Evolutionary conservation across 2,329 filamentous ascomycete species (phyloP), one percentile per base, ranked within the genome.

Genomic region (Achaetomium macrosporum): DNA sequence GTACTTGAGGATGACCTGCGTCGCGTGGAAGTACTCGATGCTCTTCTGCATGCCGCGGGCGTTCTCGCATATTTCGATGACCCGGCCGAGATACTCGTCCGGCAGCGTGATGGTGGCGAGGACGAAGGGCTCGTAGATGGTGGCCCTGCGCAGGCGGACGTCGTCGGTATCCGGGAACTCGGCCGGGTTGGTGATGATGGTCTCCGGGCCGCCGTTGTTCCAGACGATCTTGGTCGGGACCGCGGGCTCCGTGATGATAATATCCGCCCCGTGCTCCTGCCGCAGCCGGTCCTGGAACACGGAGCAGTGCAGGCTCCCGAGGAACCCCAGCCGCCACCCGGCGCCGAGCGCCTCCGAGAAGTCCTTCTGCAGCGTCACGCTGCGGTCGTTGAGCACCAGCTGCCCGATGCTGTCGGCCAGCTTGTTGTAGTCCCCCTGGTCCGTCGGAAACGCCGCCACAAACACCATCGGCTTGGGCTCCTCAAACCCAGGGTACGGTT

Each of bases 391-490:
- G 49, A 99, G 81, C 2, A 92, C 84, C 13, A 99, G 83, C 67
- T 97, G 92, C 56, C 87, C 86, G 65, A 99, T 96, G 68, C 90
- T 96, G 68, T 97, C 92, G 58, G 95, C 89, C 4, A 99, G 75
- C 64, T 90, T 87, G 41, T 82, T 80, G 65, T 95, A 92, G 68
- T 96, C 89, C 62, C 84, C 77, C 61, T 95, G 90, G 64, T 99
- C 91, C 0, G 91, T 90, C 0, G 93, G 93, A 63, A 96, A 99
- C 0, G 93, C 93, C 1, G 92, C 91, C 4, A 99, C 93, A 62
- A 99, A 99, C 5, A 99, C 93, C 93, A 99, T 99, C 6, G 91
- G 87, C 69, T 99, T 95, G 1, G 93, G 92, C 68, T 99, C 93
- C 66, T 96, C 92, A 56, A 99, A 99, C 2, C 92, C 93, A 0